Conservation (phyloP, 306 rosid species). For the Quercus suber region DNA sequence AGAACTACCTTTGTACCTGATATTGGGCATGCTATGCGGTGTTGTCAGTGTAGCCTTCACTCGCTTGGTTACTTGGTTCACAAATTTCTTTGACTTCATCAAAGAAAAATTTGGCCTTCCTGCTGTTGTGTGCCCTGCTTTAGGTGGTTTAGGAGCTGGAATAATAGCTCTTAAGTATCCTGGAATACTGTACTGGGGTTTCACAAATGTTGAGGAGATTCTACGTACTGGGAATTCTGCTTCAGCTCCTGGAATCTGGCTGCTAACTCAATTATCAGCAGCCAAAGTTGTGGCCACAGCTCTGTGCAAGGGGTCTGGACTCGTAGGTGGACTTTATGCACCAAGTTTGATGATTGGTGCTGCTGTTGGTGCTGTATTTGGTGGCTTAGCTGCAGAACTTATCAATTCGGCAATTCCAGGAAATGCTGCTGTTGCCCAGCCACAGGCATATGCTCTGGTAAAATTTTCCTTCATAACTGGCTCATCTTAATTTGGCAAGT, state of each 20-base stretch:
- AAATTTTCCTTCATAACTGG: not conserved
- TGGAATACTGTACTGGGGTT: slow-evolving; percentile 98
- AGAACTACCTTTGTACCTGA: slow-evolving; percentile 93
- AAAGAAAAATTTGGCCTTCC: slow-evolving; percentile 89
- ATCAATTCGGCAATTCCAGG: slow-evolving; percentile 92
- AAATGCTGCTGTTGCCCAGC: slow-evolving; percentile 96
- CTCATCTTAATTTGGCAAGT: not conserved
- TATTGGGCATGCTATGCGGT: slow-evolving; percentile 98
- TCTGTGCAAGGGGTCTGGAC: slow-evolving; percentile 98
- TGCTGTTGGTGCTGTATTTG: slow-evolving; percentile 98
- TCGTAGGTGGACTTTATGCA: slow-evolving; percentile 98
- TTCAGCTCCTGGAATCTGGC: slow-evolving; percentile 99
- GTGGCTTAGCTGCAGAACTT: slow-evolving; percentile 88
- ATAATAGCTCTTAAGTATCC: slow-evolving; percentile 97
- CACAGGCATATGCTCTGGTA: slow-evolving; percentile 99
- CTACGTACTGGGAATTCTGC: slow-evolving; percentile 88
- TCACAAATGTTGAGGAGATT: slow-evolving; percentile 98
- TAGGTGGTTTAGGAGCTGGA: slow-evolving; percentile 98
- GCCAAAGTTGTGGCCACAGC: slow-evolving; percentile 97
- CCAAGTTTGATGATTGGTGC: slow-evolving; percentile 99
- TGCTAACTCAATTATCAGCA: slow-evolving; percentile 70
- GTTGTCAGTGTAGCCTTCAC: slow-evolving; percentile 85
- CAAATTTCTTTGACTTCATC: slow-evolving; percentile 57
- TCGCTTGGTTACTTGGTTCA: slow-evolving; percentile 88
- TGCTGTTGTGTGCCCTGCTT: slow-evolving; percentile 84